Percentiles rank a stretch among this genome's conserved stretches.
Conservation (phyloP, 2,329 filamentous ascomycete species). For the Claviceps capensis region DNA sequence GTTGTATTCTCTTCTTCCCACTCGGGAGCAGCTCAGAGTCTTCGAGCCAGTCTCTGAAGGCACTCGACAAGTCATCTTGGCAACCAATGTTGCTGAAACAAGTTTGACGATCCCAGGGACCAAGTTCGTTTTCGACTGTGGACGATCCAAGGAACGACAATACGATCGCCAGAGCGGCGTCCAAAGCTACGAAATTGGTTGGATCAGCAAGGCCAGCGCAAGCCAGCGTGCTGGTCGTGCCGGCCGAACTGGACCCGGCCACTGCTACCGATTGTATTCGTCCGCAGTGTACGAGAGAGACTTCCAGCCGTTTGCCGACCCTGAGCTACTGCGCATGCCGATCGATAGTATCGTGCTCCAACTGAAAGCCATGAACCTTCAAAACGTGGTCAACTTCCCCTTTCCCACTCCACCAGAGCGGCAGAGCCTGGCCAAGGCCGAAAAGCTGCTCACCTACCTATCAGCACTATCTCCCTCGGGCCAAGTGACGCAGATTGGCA, state of each 20-base stretch:
- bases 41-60: slow-evolving; percentile 77
- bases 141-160: slow-evolving; percentile 79
- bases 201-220: slow-evolving; percentile 96
- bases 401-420: slow-evolving; percentile 84
- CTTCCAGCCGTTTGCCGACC: slow-evolving; percentile 73
- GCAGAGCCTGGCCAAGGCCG: slow-evolving; percentile 63
- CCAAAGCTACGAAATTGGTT: slow-evolving; percentile 87
- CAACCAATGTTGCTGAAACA: slow-evolving; percentile 94
- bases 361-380: slow-evolving; percentile 86
- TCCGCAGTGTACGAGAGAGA: slow-evolving; percentile 87
- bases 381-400: slow-evolving; percentile 84
- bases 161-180: slow-evolving; percentile 84
- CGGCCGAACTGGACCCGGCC: slow-evolving; percentile 86
- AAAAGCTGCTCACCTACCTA: slow-evolving; percentile 74
- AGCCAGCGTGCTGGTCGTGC: slow-evolving; percentile 86
- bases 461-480: slow-evolving; percentile 62
- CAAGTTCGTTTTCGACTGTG: slow-evolving; percentile 90
- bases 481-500: slow-evolving; percentile 65
- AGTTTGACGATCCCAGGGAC: slow-evolving; percentile 93
- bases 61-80: slow-evolving; percentile 72
- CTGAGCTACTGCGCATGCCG: slow-evolving; percentile 80
- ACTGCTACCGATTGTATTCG: slow-evolving; percentile 90
- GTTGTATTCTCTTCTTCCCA: slow-evolving; percentile 83
- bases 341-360: slow-evolving; percentile 88
- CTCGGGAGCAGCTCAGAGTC: slow-evolving; percentile 78